phyloP scores from a whole-genome alignment of 257 asterid genomes.

The Mitragyna speciosa region DNA sequence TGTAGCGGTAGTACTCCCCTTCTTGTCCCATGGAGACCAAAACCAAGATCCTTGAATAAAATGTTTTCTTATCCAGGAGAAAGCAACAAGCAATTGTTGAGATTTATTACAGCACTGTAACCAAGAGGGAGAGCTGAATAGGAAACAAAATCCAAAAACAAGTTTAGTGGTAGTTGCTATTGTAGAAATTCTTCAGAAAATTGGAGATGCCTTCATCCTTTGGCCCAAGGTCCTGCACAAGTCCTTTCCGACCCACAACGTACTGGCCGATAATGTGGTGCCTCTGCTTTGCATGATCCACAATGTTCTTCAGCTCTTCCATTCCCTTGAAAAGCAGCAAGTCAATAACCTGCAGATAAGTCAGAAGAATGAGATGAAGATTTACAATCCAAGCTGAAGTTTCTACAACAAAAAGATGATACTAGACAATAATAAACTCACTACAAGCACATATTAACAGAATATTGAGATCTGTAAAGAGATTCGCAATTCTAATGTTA shows the following conservation, averaged over 20 bases:
- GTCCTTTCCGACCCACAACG: conserved; percentile 48
- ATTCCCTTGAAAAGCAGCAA: conserved; percentile 83
- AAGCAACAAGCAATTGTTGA: not conserved
- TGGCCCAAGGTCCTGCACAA: conserved; percentile 39
- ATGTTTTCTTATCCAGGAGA: not conserved
- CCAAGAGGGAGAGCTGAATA: not conserved
- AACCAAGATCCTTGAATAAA: no score
- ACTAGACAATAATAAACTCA: not conserved
- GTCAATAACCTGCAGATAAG: conserved; percentile 65
- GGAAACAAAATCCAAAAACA: not conserved
- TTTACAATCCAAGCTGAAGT: not conserved
- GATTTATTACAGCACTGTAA: not conserved
- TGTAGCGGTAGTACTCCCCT: no score
- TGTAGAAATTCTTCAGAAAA: conserved; percentile 76
- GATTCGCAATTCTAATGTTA: not conserved
- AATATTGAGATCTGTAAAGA: not conserved
- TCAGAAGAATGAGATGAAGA: not conserved
- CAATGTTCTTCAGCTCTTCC: conserved; percentile 74
- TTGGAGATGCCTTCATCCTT: conserved; percentile 59
- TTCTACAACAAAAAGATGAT: not conserved
- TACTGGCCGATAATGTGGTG: conserved; percentile 91
- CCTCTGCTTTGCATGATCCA: conserved; percentile 91
- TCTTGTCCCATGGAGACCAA: no score
- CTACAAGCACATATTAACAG: not conserved
- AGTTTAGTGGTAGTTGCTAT: conserved; percentile 62